Evolutionary conservation across 106 monocot species (phyloP), one percentile per base, ranked within the genome.

Genomic region (Alisma plantagoaquatica): DNA sequence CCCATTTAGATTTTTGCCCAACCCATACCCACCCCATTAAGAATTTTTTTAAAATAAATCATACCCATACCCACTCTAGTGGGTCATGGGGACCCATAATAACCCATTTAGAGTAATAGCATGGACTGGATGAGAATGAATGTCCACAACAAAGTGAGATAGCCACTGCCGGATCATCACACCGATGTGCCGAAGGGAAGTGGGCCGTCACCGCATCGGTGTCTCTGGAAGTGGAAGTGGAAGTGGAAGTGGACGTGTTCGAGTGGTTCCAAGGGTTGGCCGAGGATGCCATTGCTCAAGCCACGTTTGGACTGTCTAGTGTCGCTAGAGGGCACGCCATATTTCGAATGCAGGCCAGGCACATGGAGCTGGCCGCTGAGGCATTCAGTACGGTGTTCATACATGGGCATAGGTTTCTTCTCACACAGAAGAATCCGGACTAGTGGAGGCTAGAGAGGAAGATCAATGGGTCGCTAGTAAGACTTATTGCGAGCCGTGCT

Each of bases 371-470:
- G 42, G 83, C 89, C 1, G 64, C 83, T 48, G 83, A 90, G 29
- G 79, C 83, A 31, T 90, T 82, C 21, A 75, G 73, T 35, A 82
- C 73, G 30, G 76, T 90, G n/a, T 47, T 79, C 69, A 65, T 80
- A 25, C 80, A 75, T 10, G 80, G 80, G 10, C 75, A 75, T n/a
- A 65, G 59, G 27, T 71, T 57, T 27, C 49, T 71, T 2, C 71
- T 64, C 10, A 71, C 71, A 19, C 64, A 57, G 51, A 71, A 55
- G 42, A 64, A 71, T 50, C 49, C 25, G 19, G 25, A 27, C 19
- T 63, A 33, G 9, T 71, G 71, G 71, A 63, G 33, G 12, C 23
- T 71, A 31, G 56, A 64, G 10, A 64, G 52, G 48, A 57, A 64
- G 52, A 45, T 72, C 11, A 45, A 35, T 27, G 53, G 19, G n/a